Base-by-base conservation (phyloP, 2,329 filamentous ascomycete species). In the Fusarium denticulatum region DNA sequence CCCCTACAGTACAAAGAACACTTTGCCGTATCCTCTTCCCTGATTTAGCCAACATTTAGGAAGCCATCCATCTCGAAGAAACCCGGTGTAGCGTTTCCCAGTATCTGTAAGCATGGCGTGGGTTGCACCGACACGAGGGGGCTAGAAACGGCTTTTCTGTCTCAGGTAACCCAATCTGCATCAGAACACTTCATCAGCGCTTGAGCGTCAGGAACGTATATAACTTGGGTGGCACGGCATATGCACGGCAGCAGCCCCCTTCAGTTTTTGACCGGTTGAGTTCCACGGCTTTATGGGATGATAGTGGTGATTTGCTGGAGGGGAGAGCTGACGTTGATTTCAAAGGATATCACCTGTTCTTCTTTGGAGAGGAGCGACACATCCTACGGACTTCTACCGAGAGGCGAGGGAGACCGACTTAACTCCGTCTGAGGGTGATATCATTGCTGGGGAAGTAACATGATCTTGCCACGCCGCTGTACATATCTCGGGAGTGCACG, bases 201-300 rank as follows among this genome's bases (percentile, higher is more conserved):
- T 24, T 32, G 39, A n/a, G 43, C 32, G 39, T 32, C 65, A 68
- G 65, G 63, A 52, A 55, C 37, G 42, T 62, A 34, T 30, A 50
- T 28, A 14, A 15, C 11, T 22, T 20, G 22, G 40, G 71, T 69
- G 39, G 30, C 58, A 75, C 72, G 40, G 50, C 69, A 75, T 76
- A 66, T 72, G 74, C 62, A 64, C 28, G 60, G 32, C 46, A 39
- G 16, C 56, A 63, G 22, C 47, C 53, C 47, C 50, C 49, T 37
- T 60, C 40, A 40, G 36, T 30, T 40, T 58, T 57, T 75, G 62
- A 76, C 74, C 74, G 74, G 72, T 63, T 26, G 42, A 53, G 72
- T 77, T 59, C 50, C 70, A 76, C 74, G 58, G 47, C 74, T 62
- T 53, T 26, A n/a, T 58, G 49, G 45, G 28, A 47, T 39, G 61